Evolutionary conservation across 2,329 filamentous ascomycete species (phyloP).

Genomic region (Aspergillus sclerotialis): DNA sequence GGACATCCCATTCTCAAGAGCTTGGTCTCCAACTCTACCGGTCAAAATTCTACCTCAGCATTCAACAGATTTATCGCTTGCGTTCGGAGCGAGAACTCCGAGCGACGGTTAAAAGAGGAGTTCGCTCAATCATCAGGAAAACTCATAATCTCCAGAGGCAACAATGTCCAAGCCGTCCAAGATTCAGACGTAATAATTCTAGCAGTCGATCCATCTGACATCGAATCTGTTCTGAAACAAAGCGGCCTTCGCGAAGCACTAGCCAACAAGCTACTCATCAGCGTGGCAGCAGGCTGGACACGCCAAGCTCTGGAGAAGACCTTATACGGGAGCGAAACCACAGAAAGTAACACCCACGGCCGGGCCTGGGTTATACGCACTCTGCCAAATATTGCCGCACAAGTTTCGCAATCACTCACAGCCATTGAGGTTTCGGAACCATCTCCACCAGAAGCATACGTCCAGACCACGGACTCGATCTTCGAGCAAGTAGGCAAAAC

Average conservation of each 20-base stretch:
- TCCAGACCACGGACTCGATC: slow-evolving; percentile 32
- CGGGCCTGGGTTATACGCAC: slow-evolving; percentile 32
- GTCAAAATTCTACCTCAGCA: slow-evolving; percentile 7
- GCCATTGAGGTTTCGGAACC: slow-evolving; percentile 45
- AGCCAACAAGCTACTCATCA: slow-evolving; percentile 43
- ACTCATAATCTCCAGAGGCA: slow-evolving; percentile 27
- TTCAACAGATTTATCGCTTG: slow-evolving; percentile 36
- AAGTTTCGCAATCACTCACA: slow-evolving; percentile 38
- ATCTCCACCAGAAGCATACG: slow-evolving; percentile 35
- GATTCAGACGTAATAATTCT: slow-evolving; percentile 40
- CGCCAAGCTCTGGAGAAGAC: slow-evolving; percentile 31
- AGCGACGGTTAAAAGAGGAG: slow-evolving; percentile 22
- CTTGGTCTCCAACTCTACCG: slow-evolving; percentile 17
- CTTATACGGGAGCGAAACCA: slow-evolving; percentile 22
- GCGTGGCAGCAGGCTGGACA: slow-evolving; percentile 46
- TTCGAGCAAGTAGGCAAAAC: slow-evolving; percentile 47
- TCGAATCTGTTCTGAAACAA: slow-evolving; percentile 32
- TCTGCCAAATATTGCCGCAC: slow-evolving; percentile 41
- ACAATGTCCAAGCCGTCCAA: slow-evolving; percentile 28
- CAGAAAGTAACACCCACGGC: slow-evolving; percentile 5
- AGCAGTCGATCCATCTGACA: slow-evolving; percentile 41
- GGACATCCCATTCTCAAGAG: slow-evolving; percentile 32
- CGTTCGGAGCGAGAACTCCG: slow-evolving; percentile 34
- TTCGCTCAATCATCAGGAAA: slow-evolving; percentile 25
- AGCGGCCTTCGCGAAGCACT: slow-evolving; percentile 34